Evolutionary conservation across 140 eudicot species (phyloP), one percentile per base, ranked within the genome.

Genomic region (Cichorium intybus): DNA sequence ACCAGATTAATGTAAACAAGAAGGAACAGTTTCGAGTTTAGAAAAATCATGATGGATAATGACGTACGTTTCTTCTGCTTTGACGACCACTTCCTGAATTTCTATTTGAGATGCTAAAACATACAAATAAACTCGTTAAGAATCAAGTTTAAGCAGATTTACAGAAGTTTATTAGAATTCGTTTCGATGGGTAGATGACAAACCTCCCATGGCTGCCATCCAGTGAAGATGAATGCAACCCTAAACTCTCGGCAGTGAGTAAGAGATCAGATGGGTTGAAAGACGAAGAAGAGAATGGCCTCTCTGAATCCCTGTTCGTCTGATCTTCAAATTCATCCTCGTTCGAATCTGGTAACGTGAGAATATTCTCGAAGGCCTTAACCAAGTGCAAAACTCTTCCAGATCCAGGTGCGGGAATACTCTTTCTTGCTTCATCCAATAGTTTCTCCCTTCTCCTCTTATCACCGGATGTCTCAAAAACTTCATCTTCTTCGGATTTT

Each of bases 381-480:
- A 93, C 87, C 86, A 93, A 84, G 76, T 81, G 63, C 93, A 77
- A 56, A 50, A 93, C 99, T 69, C 70, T 81, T 14, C 97, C 97
- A 21, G 90, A 85, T 21, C 95, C 89, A 49, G 87, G 67, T 48
- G 67, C 84, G 0, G 85, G 82, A 65, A 78, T 68, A 75, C 77
- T 69, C 56, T 60, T 50, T 70, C 80, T 76, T 18, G 72, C 85
- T 47, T 67, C 86, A 34, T 78, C 90, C 70, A 83, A n/a, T 72
- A 83, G 48, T 70, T 60, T 78, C 17, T 81, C 91, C 12, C 95
- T 72, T 39, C 77, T 75, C 64, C 96, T 70, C 76, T 88, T 85
- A 10, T 71, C 85, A 20, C 62, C 77, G 5, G 24, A 39, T 21
- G 18, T 59, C 18, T 34, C 72, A 0, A 54, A 75, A 29, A n/a